Conservation (phyloP, 352 stramenopile species). For the Globisporangium splendens region DNA sequence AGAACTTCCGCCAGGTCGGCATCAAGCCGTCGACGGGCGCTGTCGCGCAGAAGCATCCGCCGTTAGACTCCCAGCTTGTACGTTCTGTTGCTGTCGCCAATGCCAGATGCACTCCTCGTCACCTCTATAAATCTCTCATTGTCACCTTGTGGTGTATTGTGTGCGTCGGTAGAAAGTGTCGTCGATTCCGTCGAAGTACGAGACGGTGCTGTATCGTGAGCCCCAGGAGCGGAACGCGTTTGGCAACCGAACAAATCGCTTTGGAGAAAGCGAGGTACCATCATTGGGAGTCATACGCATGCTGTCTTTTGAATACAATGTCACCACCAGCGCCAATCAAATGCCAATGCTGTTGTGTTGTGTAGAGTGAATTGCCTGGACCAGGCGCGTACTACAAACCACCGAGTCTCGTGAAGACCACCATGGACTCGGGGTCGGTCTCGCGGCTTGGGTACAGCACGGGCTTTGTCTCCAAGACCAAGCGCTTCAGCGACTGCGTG, state of each 20-base stretch:
- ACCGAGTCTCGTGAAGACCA: slow-evolving; percentile 55
- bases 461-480: slow-evolving; percentile 76
- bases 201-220: slow-evolving; percentile 65
- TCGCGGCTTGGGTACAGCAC: slow-evolving; percentile 70
- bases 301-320: not conserved
- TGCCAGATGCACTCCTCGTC: too few relatives aligned
- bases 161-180: slow-evolving; percentile 35
- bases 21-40: slow-evolving; percentile 31
- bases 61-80: slow-evolving; percentile 20
- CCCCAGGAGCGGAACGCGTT: slow-evolving; percentile 61
- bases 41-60: slow-evolving; percentile 7
- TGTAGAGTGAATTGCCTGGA: slow-evolving; percentile 66
- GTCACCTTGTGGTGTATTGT: not conserved
- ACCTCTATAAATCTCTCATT: not conserved
- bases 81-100: not conserved
- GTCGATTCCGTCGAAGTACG: slow-evolving; percentile 80
- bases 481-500: slow-evolving; percentile 57
- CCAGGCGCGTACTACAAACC: slow-evolving; percentile 70
- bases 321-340: too few relatives aligned
- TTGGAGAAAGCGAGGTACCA: slow-evolving; percentile 43
- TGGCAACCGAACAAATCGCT: slow-evolving; percentile 61
- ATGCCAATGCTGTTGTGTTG: not conserved
- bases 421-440: slow-evolving; percentile 61
- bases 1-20: slow-evolving; percentile 66
- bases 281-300: slow-evolving; percentile 9